Conservation (phyloP, 139 green algal species). For the Tetradesmus obliquus region DNA sequence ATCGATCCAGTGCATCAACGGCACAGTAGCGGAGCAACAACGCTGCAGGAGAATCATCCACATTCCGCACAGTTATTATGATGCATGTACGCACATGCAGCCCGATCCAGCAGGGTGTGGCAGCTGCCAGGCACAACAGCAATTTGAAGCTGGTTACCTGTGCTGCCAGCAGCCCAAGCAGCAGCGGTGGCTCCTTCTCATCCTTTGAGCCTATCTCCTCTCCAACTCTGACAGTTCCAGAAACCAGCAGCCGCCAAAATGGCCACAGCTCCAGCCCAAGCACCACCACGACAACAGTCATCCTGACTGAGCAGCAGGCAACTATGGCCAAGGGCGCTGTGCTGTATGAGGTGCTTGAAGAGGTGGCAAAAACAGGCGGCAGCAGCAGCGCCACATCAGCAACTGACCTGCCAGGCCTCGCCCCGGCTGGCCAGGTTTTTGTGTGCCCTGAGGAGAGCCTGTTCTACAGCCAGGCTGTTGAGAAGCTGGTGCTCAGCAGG, state of each 20-base stretch:
- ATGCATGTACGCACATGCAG: neutral
- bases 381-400: neutral
- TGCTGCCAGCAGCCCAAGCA: neutral
- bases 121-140: neutral
- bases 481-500: slow-evolving; percentile 58
- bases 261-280: neutral
- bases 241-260: neutral
- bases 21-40: no score
- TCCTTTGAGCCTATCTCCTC: slow-evolving; percentile 14
- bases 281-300: neutral
- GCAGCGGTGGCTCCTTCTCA: neutral
- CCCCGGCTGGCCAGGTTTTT: slow-evolving; percentile 53
- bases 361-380: neutral
- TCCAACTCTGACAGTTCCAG: neutral
- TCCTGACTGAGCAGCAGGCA: slow-evolving; percentile 19
- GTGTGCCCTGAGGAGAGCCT: slow-evolving; percentile 61
- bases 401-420: slow-evolving; percentile 12
- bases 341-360: slow-evolving; percentile 1
- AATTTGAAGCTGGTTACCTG: neutral
- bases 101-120: neutral
- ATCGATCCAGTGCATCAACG: no score
- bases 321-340: slow-evolving; percentile 1
- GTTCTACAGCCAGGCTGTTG: slow-evolving; percentile 60
- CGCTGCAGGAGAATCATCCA: neutral
- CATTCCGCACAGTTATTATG: neutral